Base-by-base conservation (phyloP, 371 early-diverging fungal species). In the Actinomucor elegans region DNA sequence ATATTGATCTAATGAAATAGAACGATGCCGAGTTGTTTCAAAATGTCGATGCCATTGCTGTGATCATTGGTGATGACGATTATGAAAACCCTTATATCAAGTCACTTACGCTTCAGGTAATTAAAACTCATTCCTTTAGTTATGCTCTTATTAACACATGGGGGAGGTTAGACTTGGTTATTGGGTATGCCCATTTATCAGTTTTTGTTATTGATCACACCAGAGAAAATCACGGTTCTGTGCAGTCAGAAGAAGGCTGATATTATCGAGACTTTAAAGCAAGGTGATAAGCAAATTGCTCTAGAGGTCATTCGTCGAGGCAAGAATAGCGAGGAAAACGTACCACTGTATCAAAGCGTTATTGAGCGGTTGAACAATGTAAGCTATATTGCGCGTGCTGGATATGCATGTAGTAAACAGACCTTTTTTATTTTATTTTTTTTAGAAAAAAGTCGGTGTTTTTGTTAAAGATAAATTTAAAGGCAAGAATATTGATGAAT, bases 101-200 rank as follows among this genome's bases (percentile, higher is more conserved):
- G 67, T 81, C 88, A 15, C 78, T 84, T 17, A 83, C 86, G 20
- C 41, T 82, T 23, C 79, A 82, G 72, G 86, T 82, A 83, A 57
- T 4, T 32, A 27, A 20, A 38, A 14, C 17, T 34, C 29, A 28
- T 29, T 45, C 45, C 23, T n/a, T 24, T 0, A 14, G 5, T 5
- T 15, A 28, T 44, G 6, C 9, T 15, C 7, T n/a, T 4, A n/a
- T 17, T 31, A 2, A 44, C 5, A 15, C 28, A 43, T 5, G 4
- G 15, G 15, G 17, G 11, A 11, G 26, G 9, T 9, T 84, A 97
- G 89, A 87, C 85, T 32, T 99, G 97, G 95, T 83, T 97, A 36
- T 77, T 97, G 48, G 97, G 97, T 24, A 90, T 93, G 58, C 99
- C 97, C 66, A 90, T 97, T 57, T 87, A 89, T 4, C 92, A 96